Base-by-base conservation (phyloP, 202 grass and related monocot species). In the Hordeum pubiflorum region DNA sequence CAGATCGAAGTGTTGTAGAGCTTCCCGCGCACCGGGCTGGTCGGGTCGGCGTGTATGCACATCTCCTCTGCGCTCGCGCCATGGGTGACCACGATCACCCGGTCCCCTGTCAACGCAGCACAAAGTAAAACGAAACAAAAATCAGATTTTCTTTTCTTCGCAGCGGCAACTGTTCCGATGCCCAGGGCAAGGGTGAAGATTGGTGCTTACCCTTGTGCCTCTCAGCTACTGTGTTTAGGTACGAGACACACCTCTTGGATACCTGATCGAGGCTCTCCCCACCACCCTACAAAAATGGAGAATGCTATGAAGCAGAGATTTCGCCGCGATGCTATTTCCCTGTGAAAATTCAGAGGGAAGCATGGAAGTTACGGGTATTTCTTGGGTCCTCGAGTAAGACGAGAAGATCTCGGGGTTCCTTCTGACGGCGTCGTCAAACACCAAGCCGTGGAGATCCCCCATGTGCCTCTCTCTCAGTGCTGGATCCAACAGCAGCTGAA, bases 381-480 rank as follows among this genome's bases (percentile, higher is more conserved):
- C 86, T 50, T 87, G 74, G 33, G 86, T 87, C 29, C 93, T 85
- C 22, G 50, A 82, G 10, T 85, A 54, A 33, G 26, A 63, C 17
- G 26, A 83, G 38, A 44, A 97, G 83, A 24, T 34, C 66, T 69
- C 46, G 73, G 90, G 88, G 15, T 79, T 89, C 52, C 66, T 74
- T 71, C 73, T 89, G 72, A 82, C 75, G 27, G 93, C 83, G 33
- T 89, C 88, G 12, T 72, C 68, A 31, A 83, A 79, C 66, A 69
- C 92, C 84, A 93, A 32, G 2, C 93, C 93, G 57, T 97, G 93
- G 59, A 97, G 86, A 85, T 93, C 84, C 58, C 88, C 90, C 37
- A 97, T 87, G 72, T 93, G 83, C 54, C 88, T 85, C 61, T 93
- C 93, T 58, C 93, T 85, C 22, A 93, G 62, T 59, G 61, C 73